phyloP scores from a whole-genome alignment of 345 rosid species.

The Citrus sp. region DNA sequence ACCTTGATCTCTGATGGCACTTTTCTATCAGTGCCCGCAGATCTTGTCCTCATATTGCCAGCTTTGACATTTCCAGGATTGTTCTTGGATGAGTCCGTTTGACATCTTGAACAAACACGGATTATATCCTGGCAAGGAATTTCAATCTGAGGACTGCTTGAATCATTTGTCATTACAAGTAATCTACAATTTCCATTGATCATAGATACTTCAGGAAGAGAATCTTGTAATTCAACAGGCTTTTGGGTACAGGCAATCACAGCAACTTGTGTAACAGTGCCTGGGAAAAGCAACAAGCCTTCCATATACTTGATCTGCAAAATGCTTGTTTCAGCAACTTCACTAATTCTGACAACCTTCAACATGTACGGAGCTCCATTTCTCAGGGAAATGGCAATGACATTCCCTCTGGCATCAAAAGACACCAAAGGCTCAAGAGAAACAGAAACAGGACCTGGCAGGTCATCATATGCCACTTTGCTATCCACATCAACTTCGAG shows the following conservation, averaged over 20 bases:
- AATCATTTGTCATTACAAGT: conserved; percentile 52
- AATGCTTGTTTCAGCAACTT: conserved; percentile 33
- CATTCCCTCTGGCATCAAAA: conserved; percentile 27
- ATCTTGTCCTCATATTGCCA: conserved; percentile 26
- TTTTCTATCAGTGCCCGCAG: conserved; percentile 20
- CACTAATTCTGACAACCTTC: conserved; percentile 35
- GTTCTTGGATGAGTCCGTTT: conserved; percentile 29
- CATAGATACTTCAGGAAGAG: conserved; percentile 24
- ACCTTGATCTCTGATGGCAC: conserved; percentile 35
- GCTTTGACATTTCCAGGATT: conserved; percentile 15
- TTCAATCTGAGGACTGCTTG: conserved; percentile 46
- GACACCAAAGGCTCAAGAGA: conserved; percentile 40
- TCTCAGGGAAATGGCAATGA: conserved; percentile 48
- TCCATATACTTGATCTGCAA: conserved; percentile 50
- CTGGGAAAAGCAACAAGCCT: conserved; percentile 65
- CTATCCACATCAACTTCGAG: conserved; percentile 45
- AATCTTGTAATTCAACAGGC: conserved; percentile 25
- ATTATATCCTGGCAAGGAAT: conserved; percentile 47
- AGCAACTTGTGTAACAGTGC: conserved; percentile 50
- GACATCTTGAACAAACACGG: conserved; percentile 31
- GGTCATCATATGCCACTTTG: conserved; percentile 23
- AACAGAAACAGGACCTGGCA: conserved; percentile 28
- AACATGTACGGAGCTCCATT: conserved; percentile 41
- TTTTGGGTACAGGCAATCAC: conserved; percentile 33
- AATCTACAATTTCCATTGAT: conserved; percentile 39